A percentile compares a stretch with the other conserved stretches of the same genome.
Conservation (phyloP, 768 basidiomycete genomes). For the Neoboletus subvelutipes region DNA sequence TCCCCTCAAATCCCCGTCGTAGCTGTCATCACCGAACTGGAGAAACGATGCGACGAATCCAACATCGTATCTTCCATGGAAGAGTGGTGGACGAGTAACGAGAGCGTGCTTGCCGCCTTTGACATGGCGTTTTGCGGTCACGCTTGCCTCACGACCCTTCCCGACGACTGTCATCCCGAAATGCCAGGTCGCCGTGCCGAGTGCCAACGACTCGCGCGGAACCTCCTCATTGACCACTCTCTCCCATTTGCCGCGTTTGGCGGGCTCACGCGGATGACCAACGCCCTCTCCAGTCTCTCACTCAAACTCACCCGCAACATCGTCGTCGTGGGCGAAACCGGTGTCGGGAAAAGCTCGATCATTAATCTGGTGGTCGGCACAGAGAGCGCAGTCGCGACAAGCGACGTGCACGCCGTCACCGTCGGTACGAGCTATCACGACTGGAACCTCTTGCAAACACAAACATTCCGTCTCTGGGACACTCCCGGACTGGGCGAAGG, state of each 20-base stretch:
- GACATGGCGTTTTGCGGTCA: constrained; percentile 20
- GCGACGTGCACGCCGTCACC: constrained; percentile 20
- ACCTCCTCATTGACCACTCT: constrained; percentile 22
- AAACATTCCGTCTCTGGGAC: constrained; percentile 29
- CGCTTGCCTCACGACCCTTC: constrained; percentile 26
- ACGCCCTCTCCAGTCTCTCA: constrained; percentile 7
- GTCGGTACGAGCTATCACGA: constrained; percentile 24
- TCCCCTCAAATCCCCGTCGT: constrained; percentile 22
- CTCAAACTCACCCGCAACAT: constrained; percentile 29
- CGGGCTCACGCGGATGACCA: constrained; percentile 1
- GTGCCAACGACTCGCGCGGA: constrained; percentile 21
- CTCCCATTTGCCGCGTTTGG: constrained; percentile 12
- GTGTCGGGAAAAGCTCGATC: constrained; percentile 24
- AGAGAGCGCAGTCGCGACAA: constrained; percentile 16
- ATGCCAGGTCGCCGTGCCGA: constrained; percentile 14
- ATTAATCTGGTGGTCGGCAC: constrained; percentile 18
- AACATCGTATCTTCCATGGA: constrained; percentile 24
- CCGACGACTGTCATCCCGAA: constrained; percentile 19
- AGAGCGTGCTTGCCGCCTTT: background rate
- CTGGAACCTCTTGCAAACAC: constrained; percentile 20
- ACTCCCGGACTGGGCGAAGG: constrained; percentile 21
- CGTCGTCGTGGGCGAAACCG: constrained; percentile 42
- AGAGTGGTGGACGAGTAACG: constrained; percentile 20
- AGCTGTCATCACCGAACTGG: constrained; percentile 26
- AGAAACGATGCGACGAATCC: constrained; percentile 16